Evolutionary conservation across 2,329 filamentous ascomycete genomes (phyloP).

Genomic region (Fusarium camptoceras): DNA sequence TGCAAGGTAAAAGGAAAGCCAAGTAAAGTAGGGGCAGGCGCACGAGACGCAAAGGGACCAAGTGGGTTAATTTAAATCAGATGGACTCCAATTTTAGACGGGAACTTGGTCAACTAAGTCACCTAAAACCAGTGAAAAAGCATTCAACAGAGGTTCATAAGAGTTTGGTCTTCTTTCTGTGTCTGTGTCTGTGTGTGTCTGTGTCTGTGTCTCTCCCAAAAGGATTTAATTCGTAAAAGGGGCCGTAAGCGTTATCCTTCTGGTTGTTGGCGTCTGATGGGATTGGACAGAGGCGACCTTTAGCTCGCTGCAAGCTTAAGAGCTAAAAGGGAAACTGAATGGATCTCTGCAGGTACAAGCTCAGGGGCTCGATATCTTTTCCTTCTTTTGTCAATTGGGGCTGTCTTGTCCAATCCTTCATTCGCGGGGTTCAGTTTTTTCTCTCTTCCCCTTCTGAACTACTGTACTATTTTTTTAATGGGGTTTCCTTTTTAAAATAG

Average conservation of each 20-base stretch:
- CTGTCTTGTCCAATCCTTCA: slow-evolving; percentile 6
- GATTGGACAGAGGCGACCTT: not conserved
- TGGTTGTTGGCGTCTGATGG: not conserved
- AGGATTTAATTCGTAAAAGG: slow-evolving; percentile 13
- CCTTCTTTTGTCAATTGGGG: slow-evolving; percentile 12
- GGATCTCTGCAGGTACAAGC: slow-evolving; percentile 21
- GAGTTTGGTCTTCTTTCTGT: not conserved
- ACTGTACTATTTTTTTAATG: not conserved
- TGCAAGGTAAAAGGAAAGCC: not conserved
- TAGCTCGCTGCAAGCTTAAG: slow-evolving; percentile 8
- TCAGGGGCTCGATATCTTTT: slow-evolving; percentile 33
- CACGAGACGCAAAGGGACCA: slow-evolving; percentile 33
- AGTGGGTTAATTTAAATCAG: slow-evolving; percentile 37
- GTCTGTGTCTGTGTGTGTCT: not conserved
- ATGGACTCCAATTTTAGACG: slow-evolving; percentile 32
- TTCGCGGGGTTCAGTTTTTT: slow-evolving; percentile 33
- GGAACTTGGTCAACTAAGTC: not conserved
- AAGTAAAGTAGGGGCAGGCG: slow-evolving; percentile 17
- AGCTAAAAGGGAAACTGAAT: not conserved
- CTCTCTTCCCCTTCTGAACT: not conserved
- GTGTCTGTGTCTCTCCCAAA: not conserved
- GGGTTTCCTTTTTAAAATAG: slow-evolving; percentile 15
- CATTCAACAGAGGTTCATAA: not conserved
- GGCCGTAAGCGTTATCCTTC: slow-evolving; percentile 18
- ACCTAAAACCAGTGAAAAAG: not conserved